Evolutionary conservation across 352 stramenopile genomes (phyloP).

Genomic region (Plasmopara halstedii): DNA sequence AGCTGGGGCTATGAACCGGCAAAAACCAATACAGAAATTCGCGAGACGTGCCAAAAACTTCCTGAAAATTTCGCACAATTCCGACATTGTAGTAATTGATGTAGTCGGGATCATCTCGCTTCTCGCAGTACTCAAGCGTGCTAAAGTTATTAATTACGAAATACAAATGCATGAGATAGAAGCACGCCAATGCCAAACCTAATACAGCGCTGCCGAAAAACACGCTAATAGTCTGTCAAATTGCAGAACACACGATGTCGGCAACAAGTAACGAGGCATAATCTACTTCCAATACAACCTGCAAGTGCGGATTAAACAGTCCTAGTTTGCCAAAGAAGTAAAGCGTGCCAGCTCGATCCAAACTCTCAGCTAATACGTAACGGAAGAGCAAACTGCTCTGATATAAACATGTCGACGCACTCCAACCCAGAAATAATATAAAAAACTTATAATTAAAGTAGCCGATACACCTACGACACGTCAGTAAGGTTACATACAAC

Average conservation of each 20-base stretch:
- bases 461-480: conserved; percentile 58
- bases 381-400: conserved; percentile 58
- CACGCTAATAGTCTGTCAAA: conserved; percentile 40
- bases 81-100: conserved; percentile 79
- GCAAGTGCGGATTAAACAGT: conserved; percentile 45
- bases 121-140: conserved; percentile 86
- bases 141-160: conserved; percentile 67
- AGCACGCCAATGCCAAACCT: conserved; percentile 55
- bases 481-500: conserved; percentile 1
- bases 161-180: conserved; percentile 72
- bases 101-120: conserved; percentile 65
- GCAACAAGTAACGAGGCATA: background rate
- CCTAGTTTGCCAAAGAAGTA: conserved; percentile 50
- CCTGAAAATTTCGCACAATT: conserved; percentile 61
- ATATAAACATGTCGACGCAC: conserved; percentile 55
- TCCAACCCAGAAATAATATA: conserved; percentile 78
- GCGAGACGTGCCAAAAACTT: conserved; percentile 60
- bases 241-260: background rate
- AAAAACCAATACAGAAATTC: conserved; percentile 71
- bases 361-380: conserved; percentile 43
- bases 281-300: conserved; percentile 26
- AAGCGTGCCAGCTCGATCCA: conserved; percentile 43
- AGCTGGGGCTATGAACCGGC: conserved; percentile 49
- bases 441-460: conserved; percentile 90
- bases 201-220: conserved; percentile 69